Conservation (phyloP, 768 basidiomycete genomes). For the Dacryopinax spathularia region DNA sequence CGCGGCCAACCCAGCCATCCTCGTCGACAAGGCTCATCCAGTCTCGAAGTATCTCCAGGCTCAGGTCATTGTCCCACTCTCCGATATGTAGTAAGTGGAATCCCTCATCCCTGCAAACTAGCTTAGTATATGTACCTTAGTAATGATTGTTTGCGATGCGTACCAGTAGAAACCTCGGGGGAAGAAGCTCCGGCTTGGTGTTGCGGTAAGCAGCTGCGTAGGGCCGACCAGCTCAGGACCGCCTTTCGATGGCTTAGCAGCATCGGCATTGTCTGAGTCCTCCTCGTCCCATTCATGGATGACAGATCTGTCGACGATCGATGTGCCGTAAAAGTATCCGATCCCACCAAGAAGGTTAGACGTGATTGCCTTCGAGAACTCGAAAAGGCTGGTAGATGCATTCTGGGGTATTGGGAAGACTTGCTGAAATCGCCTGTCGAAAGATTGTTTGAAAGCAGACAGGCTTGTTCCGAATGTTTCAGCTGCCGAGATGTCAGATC, state of each 20-base stretch:
- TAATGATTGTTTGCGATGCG: constrained; percentile 9
- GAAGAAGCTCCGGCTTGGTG: constrained; percentile 93
- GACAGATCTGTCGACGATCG: constrained; percentile 72
- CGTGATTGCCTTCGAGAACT: constrained; percentile 78
- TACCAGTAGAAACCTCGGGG: constrained; percentile 95
- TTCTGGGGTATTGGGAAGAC: constrained; percentile 48
- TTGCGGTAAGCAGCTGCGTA: constrained; percentile 69
- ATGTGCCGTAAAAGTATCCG: constrained; percentile 87
- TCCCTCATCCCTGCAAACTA: constrained; percentile 69
- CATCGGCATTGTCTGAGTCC: constrained; percentile 41
- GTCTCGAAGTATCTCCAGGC: constrained; percentile 74
- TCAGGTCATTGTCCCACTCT: constrained; percentile 83
- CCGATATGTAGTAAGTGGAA: constrained; percentile 89
- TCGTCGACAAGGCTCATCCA: constrained; percentile 89
- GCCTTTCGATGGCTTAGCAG: constrained; percentile 24
- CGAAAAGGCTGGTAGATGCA: constrained; percentile 34
- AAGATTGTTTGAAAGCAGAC: constrained; percentile 44
- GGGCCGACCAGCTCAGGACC: constrained; percentile 45
- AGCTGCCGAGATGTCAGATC: constrained; percentile 30
- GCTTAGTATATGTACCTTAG: neutral
- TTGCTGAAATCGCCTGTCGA: constrained; percentile 48
- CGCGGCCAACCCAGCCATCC: constrained; percentile 89
- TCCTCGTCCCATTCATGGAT: constrained; percentile 82
- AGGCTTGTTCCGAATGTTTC: constrained; percentile 54
- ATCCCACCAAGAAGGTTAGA: constrained; percentile 86